phyloP scores from a whole-genome alignment of 2,329 filamentous ascomycete genomes.

The Diaporthe helianthi region DNA sequence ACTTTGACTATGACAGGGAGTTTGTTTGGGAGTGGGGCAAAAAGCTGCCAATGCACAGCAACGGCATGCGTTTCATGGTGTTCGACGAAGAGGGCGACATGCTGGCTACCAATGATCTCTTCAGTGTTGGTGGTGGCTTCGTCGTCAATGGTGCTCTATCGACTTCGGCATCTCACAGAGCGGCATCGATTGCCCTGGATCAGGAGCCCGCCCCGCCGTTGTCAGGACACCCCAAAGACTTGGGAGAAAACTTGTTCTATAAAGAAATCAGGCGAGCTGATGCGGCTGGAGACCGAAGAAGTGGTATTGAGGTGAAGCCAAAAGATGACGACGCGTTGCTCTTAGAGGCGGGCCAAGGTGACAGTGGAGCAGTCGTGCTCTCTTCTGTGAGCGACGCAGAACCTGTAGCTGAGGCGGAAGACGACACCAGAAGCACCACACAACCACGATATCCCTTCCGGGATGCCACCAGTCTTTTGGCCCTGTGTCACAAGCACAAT shows the following conservation, averaged over 20 bases:
- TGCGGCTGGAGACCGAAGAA: conserved; percentile 53
- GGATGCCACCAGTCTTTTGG: conserved; percentile 53
- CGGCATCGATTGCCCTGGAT: conserved; percentile 24
- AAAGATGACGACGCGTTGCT: conserved; percentile 40
- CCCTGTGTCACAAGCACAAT: conserved; percentile 57
- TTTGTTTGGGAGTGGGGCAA: conserved; percentile 60
- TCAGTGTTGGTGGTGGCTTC: conserved; percentile 60
- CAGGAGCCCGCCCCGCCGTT: not conserved
- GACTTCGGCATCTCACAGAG: conserved; percentile 41
- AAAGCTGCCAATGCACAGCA: conserved; percentile 59
- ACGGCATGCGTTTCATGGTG: conserved; percentile 59
- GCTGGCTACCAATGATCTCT: conserved; percentile 57
- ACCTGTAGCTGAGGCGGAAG: conserved; percentile 29
- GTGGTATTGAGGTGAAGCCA: conserved; percentile 51
- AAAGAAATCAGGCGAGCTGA: conserved; percentile 57
- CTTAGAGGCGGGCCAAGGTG: not conserved
- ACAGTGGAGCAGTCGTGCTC: conserved; percentile 34
- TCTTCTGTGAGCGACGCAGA: conserved; percentile 32
- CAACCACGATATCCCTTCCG: conserved; percentile 56
- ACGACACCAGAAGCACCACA: conserved; percentile 33
- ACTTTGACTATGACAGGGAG: conserved; percentile 57
- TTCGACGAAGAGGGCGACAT: conserved; percentile 55
- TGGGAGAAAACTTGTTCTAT: conserved; percentile 60
- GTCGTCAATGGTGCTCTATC: conserved; percentile 59
- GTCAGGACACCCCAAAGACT: conserved; percentile 51